phyloP scores from a whole-genome alignment of 2,329 filamentous ascomycete species.

The Davidsoniella neocaledoniae region DNA sequence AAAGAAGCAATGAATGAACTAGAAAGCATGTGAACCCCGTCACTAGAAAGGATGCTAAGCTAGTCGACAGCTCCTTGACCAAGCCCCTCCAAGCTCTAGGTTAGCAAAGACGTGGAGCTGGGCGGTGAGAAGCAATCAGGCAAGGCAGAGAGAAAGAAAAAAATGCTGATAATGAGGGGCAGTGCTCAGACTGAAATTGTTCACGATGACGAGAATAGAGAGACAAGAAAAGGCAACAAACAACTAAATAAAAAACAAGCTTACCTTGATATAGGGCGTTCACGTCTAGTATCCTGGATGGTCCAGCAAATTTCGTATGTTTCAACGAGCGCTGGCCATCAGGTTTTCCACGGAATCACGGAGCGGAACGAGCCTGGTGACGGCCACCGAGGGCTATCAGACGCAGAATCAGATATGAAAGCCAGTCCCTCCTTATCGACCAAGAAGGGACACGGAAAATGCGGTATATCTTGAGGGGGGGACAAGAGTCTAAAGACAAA shows the following conservation, averaged over 20 bases:
- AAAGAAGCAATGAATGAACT: too few species aligned
- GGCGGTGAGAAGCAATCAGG: neutral
- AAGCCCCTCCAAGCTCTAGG: too few species aligned
- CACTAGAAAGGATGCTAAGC: too few species aligned
- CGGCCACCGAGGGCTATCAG: too few species aligned
- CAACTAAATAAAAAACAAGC: too few species aligned
- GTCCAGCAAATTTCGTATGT: conserved; percentile 4
- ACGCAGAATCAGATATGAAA: conserved; percentile 1
- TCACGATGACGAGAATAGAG: too few species aligned
- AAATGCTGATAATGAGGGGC: conserved; percentile 12
- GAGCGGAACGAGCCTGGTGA: conserved; percentile 14
- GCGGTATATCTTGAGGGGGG: neutral
- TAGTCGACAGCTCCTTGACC: too few species aligned
- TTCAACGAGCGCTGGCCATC: conserved; percentile 4
- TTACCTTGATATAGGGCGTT: too few species aligned
- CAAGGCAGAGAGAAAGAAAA: neutral
- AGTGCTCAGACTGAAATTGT: neutral
- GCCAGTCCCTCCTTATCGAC: neutral
- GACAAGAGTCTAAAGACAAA: conserved; percentile 14
- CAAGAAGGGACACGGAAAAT: neutral
- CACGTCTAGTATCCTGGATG: neutral
- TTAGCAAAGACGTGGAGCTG: too few species aligned
- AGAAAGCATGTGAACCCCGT: too few species aligned
- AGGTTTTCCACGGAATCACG: neutral
- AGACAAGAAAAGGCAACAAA: neutral